Conservation (phyloP, 2,329 filamentous ascomycete genomes). For the Mycosphaerella sp. region DNA sequence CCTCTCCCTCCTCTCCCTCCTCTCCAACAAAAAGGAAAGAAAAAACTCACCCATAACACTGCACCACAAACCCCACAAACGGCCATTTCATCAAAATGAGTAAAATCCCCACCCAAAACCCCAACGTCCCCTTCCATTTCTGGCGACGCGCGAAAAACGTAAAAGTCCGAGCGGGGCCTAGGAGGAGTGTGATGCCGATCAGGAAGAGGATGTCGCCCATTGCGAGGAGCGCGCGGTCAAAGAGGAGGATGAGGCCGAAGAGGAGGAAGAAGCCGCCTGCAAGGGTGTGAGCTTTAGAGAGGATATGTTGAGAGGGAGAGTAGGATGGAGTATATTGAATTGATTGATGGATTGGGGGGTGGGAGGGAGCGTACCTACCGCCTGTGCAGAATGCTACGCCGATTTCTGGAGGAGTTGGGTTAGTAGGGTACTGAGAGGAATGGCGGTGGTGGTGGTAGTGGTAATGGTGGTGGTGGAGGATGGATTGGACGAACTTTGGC, state of each 20-base stretch:
- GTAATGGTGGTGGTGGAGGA: neutral
- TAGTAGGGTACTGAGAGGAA: too few species aligned
- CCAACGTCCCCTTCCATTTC: constrained; percentile 84
- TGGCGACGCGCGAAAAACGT: constrained; percentile 91
- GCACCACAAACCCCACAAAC: constrained; percentile 80
- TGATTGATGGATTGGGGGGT: neutral
- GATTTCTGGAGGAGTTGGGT: constrained; percentile 58
- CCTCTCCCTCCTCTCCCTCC: too few species aligned
- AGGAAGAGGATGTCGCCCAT: constrained; percentile 99
- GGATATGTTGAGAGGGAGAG: neutral
- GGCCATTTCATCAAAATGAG: constrained; percentile 90
- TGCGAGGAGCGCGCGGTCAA: constrained; percentile 94
- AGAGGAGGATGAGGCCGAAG: constrained; percentile 92
- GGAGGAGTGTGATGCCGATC: constrained; percentile 91
- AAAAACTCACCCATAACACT: constrained; percentile 46
- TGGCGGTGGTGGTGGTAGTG: neutral
- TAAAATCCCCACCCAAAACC: constrained; percentile 75
- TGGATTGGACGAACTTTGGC: constrained; percentile 66
- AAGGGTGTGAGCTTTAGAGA: too few species aligned
- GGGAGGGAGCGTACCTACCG: constrained; percentile 57
- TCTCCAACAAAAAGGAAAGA: neutral
- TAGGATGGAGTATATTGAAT: neutral
- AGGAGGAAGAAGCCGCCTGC: constrained; percentile 90
- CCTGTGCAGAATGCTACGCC: constrained; percentile 97
- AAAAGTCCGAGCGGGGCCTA: constrained; percentile 83